phyloP scores from a whole-genome alignment of 768 basidiomycete species.

The Cystofilobasidium macerans region DNA sequence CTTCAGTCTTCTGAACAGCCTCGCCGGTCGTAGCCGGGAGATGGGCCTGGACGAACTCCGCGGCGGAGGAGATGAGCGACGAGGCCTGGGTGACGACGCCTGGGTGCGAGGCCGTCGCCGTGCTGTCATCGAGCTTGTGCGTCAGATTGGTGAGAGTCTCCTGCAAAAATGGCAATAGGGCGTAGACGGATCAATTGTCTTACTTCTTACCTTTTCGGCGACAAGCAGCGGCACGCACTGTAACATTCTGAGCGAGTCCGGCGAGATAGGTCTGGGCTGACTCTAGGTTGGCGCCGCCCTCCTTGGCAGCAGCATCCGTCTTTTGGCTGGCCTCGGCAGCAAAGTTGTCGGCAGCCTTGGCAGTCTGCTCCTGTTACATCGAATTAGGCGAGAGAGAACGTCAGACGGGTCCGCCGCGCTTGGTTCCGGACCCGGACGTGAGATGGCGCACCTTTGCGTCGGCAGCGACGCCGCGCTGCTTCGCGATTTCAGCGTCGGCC shows the following conservation, averaged over 20 bases:
- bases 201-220: background rate
- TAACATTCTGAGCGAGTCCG: conserved; percentile 9
- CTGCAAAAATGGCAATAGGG: background rate
- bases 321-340: conserved; percentile 1
- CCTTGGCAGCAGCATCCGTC: conserved; percentile 6
- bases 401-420: background rate
- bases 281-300: background rate
- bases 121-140: conserved; percentile 10
- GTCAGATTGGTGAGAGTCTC: background rate
- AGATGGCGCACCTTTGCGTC: background rate
- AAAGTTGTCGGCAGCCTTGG: conserved; percentile 4
- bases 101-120: conserved; percentile 1
- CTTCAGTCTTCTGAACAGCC: background rate
- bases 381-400: background rate
- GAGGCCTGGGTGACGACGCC: conserved; percentile 16
- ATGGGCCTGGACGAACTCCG: background rate
- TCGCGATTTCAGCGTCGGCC: background rate
- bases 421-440: background rate
- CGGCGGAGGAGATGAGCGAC: background rate
- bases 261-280: conserved; percentile 7
- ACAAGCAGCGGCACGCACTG: background rate
- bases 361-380: conserved; percentile 1
- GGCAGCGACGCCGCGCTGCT: background rate
- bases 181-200: background rate
- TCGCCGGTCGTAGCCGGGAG: background rate